Percentiles rank a stretch among this genome's conserved stretches.
Conservation (phyloP, 352 stramenopile genomes). For the Sclerospora graminicola region DNA sequence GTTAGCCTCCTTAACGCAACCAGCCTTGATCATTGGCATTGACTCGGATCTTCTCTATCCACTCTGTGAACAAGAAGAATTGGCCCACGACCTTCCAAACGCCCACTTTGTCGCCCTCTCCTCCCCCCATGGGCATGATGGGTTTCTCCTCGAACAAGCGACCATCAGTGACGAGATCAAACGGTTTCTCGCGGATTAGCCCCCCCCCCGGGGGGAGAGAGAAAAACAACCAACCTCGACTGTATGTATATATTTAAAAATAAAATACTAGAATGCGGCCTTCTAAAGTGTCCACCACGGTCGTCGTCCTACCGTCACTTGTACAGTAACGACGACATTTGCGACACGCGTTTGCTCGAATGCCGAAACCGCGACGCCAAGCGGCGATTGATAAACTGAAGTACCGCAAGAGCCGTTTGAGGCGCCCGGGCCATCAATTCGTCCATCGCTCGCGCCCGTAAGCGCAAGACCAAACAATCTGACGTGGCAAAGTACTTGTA, state of each 20-base stretch:
- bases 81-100: conserved; percentile 77
- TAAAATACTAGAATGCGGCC: not conserved
- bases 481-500: conserved; percentile 60
- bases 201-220: too few relatives aligned
- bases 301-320: conserved; percentile 26
- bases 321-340: conserved; percentile 71
- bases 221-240: too few relatives aligned
- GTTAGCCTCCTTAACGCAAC: conserved; percentile 54
- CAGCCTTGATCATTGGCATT: conserved; percentile 89
- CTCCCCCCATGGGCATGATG: conserved; percentile 91
- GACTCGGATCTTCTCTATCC: conserved; percentile 94
- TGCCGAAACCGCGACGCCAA: conserved; percentile 52
- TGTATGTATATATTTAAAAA: too few relatives aligned
- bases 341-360: conserved; percentile 64
- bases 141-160: conserved; percentile 94
- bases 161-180: conserved; percentile 68
- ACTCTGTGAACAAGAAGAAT: conserved; percentile 85
- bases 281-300: conserved; percentile 4
- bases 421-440: conserved; percentile 37
- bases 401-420: conserved; percentile 60
- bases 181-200: too few relatives aligned
- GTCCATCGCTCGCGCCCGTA: conserved; percentile 50
- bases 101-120: conserved; percentile 82
- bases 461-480: conserved; percentile 50
- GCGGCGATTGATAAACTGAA: conserved; percentile 58